phyloP scores from a whole-genome alignment of 192 early-diverging fungal genomes.

The Coemansia sp. region DNA sequence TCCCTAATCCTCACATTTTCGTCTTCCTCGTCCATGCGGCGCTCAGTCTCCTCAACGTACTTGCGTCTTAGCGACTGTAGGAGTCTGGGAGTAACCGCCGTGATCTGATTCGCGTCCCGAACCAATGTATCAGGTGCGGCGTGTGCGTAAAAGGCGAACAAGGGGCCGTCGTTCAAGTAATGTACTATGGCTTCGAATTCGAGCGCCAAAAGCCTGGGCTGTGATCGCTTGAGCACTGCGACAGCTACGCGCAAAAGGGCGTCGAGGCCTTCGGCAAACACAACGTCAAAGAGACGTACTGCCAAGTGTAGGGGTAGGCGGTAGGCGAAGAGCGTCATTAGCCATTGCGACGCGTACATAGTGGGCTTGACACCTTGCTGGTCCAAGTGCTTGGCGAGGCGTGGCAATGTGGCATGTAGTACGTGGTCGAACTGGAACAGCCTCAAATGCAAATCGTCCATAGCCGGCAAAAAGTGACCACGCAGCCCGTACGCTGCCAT shows the following conservation, averaged over 20 bases:
- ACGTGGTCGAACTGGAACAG: constrained; percentile 91
- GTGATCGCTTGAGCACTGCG: constrained; percentile 84
- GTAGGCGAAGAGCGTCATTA: constrained; percentile 98
- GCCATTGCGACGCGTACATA: constrained; percentile 99
- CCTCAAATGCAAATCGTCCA: constrained; percentile 85
- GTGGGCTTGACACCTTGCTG: constrained; percentile 81
- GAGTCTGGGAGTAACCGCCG: constrained; percentile 64
- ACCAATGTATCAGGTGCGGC: constrained; percentile 74
- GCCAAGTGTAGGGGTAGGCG: constrained; percentile 90
- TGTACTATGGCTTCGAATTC: constrained; percentile 85
- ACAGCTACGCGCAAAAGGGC: constrained; percentile 82
- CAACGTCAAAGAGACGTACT: constrained; percentile 89
- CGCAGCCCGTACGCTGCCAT: constrained; percentile 91
- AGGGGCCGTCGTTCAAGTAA: constrained; percentile 81
- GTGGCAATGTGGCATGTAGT: constrained; percentile 80
- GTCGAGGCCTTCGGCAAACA: constrained; percentile 93
- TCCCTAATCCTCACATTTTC: constrained; percentile 66
- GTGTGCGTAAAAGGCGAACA: constrained; percentile 86
- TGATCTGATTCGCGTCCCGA: constrained; percentile 77
- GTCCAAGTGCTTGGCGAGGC: constrained; percentile 77
- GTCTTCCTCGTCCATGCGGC: constrained; percentile 60
- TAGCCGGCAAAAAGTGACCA: constrained; percentile 85
- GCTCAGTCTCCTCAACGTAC: constrained; percentile 67
- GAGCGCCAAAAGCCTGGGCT: constrained; percentile 75
- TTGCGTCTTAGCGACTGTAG: constrained; percentile 75